Percentiles rank a stretch among this genome's conserved stretches.
Conservation (phyloP, 805 yeast species). For the Debaryomyces maramus region DNA sequence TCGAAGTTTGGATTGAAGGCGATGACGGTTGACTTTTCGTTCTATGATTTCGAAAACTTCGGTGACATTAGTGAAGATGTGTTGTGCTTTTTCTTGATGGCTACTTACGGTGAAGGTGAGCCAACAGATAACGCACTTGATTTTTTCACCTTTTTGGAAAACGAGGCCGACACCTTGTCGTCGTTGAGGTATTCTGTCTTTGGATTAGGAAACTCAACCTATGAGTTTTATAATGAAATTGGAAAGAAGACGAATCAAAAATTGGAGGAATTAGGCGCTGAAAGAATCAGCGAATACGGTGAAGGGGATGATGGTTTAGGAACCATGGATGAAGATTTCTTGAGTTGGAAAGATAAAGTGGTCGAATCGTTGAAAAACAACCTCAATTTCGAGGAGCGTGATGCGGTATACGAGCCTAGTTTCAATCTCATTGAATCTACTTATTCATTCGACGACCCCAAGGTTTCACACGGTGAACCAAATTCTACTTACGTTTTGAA, state of each 20-base stretch:
- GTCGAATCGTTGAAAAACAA: constrained; percentile 64
- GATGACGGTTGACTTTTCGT: constrained; percentile 85
- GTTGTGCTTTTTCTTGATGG: constrained; percentile 67
- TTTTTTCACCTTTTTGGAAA: constrained; percentile 67
- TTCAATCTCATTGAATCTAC: constrained; percentile 42
- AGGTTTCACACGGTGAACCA: constrained; percentile 76
- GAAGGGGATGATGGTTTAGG: constrained; percentile 96
- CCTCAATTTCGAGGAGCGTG: constrained; percentile 75
- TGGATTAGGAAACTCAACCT: constrained; percentile 93
- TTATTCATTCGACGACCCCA: constrained; percentile 27
- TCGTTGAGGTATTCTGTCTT: constrained; percentile 71
- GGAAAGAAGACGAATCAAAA: constrained; percentile 60
- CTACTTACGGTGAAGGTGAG: constrained; percentile 98
- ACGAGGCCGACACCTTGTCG: constrained; percentile 55
- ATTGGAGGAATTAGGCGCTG: constrained; percentile 65
- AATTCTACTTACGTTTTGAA: constrained; percentile 44
- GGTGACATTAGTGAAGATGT: constrained; percentile 61
- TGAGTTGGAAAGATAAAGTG: constrained; percentile 85
- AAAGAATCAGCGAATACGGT: constrained; percentile 73
- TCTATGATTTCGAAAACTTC: constrained; percentile 79
- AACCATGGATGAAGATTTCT: constrained; percentile 90
- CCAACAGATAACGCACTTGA: constrained; percentile 93
- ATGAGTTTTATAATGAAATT: constrained; percentile 86
- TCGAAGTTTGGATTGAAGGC: constrained; percentile 78
- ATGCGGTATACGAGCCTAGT: constrained; percentile 74